Evolutionary conservation across 306 rosid species (phyloP), one percentile per base, ranked within the genome.

Genomic region (Canavalia ensiformis): DNA sequence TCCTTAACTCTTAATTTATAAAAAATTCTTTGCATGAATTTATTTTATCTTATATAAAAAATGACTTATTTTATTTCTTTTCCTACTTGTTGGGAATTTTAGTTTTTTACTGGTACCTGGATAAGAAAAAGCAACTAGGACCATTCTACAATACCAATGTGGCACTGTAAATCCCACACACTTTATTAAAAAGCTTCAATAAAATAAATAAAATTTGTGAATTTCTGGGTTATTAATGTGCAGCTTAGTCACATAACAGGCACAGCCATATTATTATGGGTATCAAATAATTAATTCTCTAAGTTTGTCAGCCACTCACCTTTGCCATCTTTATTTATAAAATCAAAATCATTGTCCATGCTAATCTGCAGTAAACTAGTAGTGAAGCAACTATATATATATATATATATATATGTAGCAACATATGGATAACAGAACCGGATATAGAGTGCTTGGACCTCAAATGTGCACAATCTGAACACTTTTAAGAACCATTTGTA

Each of bases 401-500:
- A 63, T 34, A 18, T 18, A 18, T 18, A 18, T 18, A 18, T 18
- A 18, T 18, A 18, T 18, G 25, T 18, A 39, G 3, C 39, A 28
- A 25, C 12, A 54, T 57, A 44, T 42, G 60, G 37, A 51, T 50
- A 44, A 39, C 25, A 68, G 50, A 62, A 42, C 12, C 49, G 76
- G 56, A 65, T 13, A 56, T 34, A 81, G 34, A 74, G 77, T 28
- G 62, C 56, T 69, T 62, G 34, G 37, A 71, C 29, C 34, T 77
- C 54, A 68, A 8, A 57, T 68, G 78, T 50, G 67, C 50, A 50
- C 25, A 45, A 70, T 44, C 47, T 76, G 75, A 69, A 76, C 51
- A 33, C 8, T 69, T 75, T 58, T 37, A 59, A 68, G 63, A 68
- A 76, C 68, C 34, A 70, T 42, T 76, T 60, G 42, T 77, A 65